phyloP scores from a whole-genome alignment of 257 asterid species.

The Apocynum venetum region DNA sequence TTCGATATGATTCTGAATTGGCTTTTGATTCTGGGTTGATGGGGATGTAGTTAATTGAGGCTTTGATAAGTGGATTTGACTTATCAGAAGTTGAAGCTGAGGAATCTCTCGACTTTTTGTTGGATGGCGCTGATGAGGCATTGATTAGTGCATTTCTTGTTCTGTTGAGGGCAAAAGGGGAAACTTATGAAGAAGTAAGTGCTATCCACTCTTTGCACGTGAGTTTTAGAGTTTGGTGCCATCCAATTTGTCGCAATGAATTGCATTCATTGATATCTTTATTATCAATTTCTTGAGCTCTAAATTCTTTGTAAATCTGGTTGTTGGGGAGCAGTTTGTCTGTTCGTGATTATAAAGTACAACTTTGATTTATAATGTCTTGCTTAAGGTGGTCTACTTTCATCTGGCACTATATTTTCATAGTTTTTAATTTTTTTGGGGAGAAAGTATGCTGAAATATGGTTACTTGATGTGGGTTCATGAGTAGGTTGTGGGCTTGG shows the following conservation, averaged over 20 bases:
- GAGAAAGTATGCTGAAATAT: background rate
- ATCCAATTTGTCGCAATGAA: background rate
- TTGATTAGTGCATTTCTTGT: slow-evolving; percentile 92
- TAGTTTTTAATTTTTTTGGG: background rate
- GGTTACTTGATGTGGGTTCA: background rate
- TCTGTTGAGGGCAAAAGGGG: slow-evolving; percentile 95
- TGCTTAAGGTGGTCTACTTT: background rate
- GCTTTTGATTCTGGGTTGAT: slow-evolving; percentile 4
- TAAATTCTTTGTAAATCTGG: background rate
- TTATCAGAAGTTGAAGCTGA: slow-evolving; percentile 84
- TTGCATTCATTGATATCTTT: background rate
- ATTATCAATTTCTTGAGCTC: background rate
- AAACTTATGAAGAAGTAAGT: slow-evolving; percentile 85
- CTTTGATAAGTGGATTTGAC: slow-evolving; percentile 68
- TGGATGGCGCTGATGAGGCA: slow-evolving; percentile 88
- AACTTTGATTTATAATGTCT: background rate
- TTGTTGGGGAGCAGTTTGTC: background rate
- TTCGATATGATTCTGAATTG: background rate
- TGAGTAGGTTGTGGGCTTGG: slow-evolving; percentile 68
- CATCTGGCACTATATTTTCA: background rate
- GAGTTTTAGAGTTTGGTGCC: background rate
- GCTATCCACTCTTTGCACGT: background rate
- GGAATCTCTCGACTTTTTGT: slow-evolving; percentile 73
- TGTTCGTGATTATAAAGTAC: background rate
- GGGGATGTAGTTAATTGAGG: slow-evolving; percentile 61